These are phyloP conservation scores for Paecilomyces fulvus DNA, from an alignment of 2,329 filamentous ascomycete species.

Conservation along the genomic window DNA sequence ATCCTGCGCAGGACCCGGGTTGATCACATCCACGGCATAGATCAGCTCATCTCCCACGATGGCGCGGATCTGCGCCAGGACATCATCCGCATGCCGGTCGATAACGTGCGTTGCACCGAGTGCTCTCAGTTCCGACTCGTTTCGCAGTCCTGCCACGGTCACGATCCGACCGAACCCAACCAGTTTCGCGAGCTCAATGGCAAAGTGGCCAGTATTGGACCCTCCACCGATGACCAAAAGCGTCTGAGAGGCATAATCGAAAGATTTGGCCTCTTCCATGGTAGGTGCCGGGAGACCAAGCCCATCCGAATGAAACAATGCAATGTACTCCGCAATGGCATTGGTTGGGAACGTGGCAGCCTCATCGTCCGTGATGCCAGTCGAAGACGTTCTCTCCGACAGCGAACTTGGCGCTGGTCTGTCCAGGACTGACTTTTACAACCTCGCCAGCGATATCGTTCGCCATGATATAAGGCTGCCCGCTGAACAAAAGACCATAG, in stretches of 20 bases:
- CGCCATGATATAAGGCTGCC: slow-evolving; percentile 23
- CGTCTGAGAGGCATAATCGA: slow-evolving; percentile 10
- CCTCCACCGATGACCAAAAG: slow-evolving; percentile 19
- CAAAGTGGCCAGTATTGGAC: slow-evolving; percentile 15
- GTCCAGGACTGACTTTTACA: slow-evolving; percentile 16
- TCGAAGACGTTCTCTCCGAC: slow-evolving; percentile 26
- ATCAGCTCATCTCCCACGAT: slow-evolving; percentile 33
- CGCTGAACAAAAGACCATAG: slow-evolving; percentile 26
- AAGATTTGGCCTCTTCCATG: slow-evolving; percentile 5
- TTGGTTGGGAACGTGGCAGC: slow-evolving; percentile 32
- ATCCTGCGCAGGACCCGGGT: slow-evolving; percentile 13
- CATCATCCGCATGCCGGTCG: slow-evolving; percentile 27
- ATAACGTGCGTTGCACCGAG: slow-evolving; percentile 36
- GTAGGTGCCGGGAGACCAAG: slow-evolving; percentile 3
- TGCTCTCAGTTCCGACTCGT: slow-evolving; percentile 21
- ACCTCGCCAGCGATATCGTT: slow-evolving; percentile 30
- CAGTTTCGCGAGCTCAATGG: slow-evolving; percentile 15
- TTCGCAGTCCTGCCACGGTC: slow-evolving; percentile 19
- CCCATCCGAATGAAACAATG: slow-evolving; percentile 20
- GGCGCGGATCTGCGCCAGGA: slow-evolving; percentile 22
- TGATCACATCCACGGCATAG: slow-evolving; percentile 31
- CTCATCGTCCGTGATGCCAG: slow-evolving; percentile 24
- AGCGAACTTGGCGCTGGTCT: slow-evolving; percentile 10
- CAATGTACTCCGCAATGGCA: slow-evolving; percentile 23
- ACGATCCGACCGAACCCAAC: slow-evolving; percentile 34